Evolutionary conservation across 2,329 filamentous ascomycete genomes (phyloP), one percentile per base, ranked within the genome.

Genomic region (Diaporthe sp.): DNA sequence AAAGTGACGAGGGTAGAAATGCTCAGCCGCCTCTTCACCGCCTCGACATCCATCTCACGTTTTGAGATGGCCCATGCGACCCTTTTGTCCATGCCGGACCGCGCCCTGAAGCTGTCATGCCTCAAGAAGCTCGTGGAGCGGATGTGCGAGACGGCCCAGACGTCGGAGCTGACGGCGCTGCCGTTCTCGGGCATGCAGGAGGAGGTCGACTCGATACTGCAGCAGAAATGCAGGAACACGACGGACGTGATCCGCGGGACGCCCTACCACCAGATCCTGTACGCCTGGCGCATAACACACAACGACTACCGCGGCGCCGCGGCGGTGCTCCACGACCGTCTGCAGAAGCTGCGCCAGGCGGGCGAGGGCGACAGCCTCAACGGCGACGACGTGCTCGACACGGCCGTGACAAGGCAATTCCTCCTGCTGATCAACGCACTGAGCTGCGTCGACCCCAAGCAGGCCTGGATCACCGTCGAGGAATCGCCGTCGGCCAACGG

Each of bases 401-500:
- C 91, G 0, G 87, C 88, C 0, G 88, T 94, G 42, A 92, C 93
- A 61, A 91, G 94, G 78, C 93, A 95, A 80, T 97, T 97, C 79
- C 86, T 98, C n/a, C 89, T 95, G 76, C 89, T 99, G 58, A 97
- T 99, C 85, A 99, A 99, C 82, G 93, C 95, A 1, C 87, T 99
- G 76, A 95, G 94, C 77, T 98, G 95, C 77, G 95, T 98, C 54
- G 92, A 94, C 66, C 87, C 92, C 74, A 91, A 94, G 76, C 94
- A 98, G 80, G 93, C 93, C 1, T 99, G 97, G 90, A 91, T 97
- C 82, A 92, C 90, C 66, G 83, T 86, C n/a, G 86, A 89, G 78
- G 84, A 87, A 72, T 82, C 82, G 81, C 84, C 70, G 79, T 60
- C 73, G 33, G 74, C 61, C 3, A 25, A 75, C 52, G 76, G 77